Percentiles rank a stretch among this genome's conserved stretches.
phyloP scores from a whole-genome alignment of 805 yeast genomes.

The Lachancea cidri region DNA sequence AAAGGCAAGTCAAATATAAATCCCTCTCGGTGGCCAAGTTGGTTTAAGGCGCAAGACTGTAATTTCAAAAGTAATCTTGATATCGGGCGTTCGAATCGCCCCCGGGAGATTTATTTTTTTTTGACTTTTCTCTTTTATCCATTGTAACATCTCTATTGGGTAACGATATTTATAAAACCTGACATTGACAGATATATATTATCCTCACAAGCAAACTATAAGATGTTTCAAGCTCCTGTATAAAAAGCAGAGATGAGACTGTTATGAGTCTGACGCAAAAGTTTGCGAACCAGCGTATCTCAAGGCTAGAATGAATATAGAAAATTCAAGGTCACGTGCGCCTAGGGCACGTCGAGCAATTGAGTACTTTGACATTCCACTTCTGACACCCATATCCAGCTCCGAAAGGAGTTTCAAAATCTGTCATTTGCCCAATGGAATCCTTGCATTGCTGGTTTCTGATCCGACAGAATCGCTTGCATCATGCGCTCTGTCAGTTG shows the following conservation, averaged over 20 bases:
- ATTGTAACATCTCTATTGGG: not conserved
- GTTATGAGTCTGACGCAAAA: too few species aligned
- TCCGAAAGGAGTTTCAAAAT: conserved; percentile 39
- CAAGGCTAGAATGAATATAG: not conserved
- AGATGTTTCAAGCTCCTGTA: too few species aligned
- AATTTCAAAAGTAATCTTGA: conserved; percentile 33
- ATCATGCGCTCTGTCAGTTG: conserved; percentile 69
- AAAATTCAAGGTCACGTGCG: not conserved
- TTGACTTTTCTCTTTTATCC: not conserved
- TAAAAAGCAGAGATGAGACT: too few species aligned
- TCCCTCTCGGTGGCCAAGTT: conserved; percentile 37
- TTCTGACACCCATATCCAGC: conserved; percentile 35
- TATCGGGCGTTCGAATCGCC: conserved; percentile 39
- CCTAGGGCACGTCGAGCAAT: conserved; percentile 1
- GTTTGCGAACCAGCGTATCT: too few species aligned
- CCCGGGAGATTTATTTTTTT: conserved; percentile 32
- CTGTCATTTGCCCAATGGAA: conserved; percentile 60
- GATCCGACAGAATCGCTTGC: conserved; percentile 64
- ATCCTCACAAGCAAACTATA: too few species aligned
- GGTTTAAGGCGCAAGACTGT: conserved; percentile 38
- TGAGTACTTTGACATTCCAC: conserved; percentile 19
- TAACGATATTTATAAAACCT: not conserved
- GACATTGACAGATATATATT: too few species aligned
- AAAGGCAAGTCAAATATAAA: not conserved
- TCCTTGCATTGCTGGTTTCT: conserved; percentile 62